Evolutionary conservation across 768 basidiomycete genomes (phyloP).

Genomic region (Phylloporus arenicola): DNA sequence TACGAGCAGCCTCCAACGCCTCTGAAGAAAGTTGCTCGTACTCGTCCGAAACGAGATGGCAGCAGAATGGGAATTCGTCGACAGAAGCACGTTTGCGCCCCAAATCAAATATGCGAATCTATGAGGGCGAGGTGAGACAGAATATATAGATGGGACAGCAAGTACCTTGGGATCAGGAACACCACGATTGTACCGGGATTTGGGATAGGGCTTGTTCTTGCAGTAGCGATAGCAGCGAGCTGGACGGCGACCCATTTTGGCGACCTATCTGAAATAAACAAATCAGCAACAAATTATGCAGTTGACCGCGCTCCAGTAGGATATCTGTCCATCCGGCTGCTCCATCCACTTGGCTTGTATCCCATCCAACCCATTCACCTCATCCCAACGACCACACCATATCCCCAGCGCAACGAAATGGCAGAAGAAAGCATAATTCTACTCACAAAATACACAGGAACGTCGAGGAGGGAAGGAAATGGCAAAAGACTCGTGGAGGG

Average conservation of each 20-base stretch:
- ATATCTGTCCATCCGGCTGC: background rate
- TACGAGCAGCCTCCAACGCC: slow-evolving; percentile 96
- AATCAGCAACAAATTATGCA: slow-evolving; percentile 3
- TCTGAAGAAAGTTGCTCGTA: slow-evolving; percentile 96
- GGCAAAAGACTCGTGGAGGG: background rate
- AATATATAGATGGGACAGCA: background rate
- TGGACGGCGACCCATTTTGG: slow-evolving; percentile 89
- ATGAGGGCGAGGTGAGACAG: background rate
- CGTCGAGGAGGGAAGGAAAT: slow-evolving; percentile 1
- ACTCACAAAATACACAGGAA: slow-evolving; percentile 22
- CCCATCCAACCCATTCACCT: slow-evolving; percentile 13
- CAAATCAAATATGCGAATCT: slow-evolving; percentile 97
- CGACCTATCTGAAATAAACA: slow-evolving; percentile 8
- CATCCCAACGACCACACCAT: background rate
- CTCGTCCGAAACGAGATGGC: slow-evolving; percentile 95
- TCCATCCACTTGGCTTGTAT: slow-evolving; percentile 8
- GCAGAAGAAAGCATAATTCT: background rate
- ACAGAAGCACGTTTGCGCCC: slow-evolving; percentile 95
- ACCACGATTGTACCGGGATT: slow-evolving; percentile 96
- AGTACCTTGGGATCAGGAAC: slow-evolving; percentile 89
- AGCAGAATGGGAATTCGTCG: slow-evolving; percentile 97
- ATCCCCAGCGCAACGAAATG: background rate
- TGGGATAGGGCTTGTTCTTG: slow-evolving; percentile 99
- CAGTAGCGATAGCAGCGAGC: slow-evolving; percentile 99
- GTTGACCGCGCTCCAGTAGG: too few species aligned